Evolutionary conservation across 441 rosid genomes (phyloP), one percentile per base, ranked within the genome.

Genomic region (Croton setiger): DNA sequence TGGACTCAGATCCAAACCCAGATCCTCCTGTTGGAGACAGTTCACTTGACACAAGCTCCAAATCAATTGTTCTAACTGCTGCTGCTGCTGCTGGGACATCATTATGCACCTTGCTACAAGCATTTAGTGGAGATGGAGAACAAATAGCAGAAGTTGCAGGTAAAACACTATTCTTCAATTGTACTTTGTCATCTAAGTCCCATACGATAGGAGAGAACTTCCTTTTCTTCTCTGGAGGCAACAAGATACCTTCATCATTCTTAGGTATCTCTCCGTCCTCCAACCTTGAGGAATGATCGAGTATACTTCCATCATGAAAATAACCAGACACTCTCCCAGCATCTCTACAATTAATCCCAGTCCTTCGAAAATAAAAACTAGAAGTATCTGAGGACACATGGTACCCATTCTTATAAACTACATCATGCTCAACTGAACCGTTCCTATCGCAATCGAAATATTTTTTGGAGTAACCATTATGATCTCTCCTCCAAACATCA

Each of bases 181-280:
- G 68, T 63, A 73, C 67, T 73, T 75, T 68, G 39, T 77, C 85
- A 63, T 80, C 78, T 3, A 58, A 13, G 64, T 85, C 89, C 87
- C 80, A 70, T 12, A 71, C 4, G 57, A 79, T 45, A 0, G 84
- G 85, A 2, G 88, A 86, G 62, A 80, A 83, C 85, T 86, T 92
- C 75, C 85, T 82, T 66, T 82, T 92, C 86, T 85, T 88, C 72
- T 76, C 84, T 35, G 73, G 63, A 27, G 84, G 84, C 63, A 72
- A 45, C 68, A 63, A 86, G 52, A 75, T 74, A 39, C 69, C 81
- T 58, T 78, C 74, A 43, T 80, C 76, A 31, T 13, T 20, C 54
- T 37, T 61, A 6, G 64, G 49, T 15, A 62, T 56, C 31, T 61
- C 80, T 21, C 68, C 74, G 20, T 68, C 75, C 69, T 70, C 61